Evolutionary conservation across 2,329 filamentous ascomycete species (phyloP).

Genomic region (Fusarium pilosicola): DNA sequence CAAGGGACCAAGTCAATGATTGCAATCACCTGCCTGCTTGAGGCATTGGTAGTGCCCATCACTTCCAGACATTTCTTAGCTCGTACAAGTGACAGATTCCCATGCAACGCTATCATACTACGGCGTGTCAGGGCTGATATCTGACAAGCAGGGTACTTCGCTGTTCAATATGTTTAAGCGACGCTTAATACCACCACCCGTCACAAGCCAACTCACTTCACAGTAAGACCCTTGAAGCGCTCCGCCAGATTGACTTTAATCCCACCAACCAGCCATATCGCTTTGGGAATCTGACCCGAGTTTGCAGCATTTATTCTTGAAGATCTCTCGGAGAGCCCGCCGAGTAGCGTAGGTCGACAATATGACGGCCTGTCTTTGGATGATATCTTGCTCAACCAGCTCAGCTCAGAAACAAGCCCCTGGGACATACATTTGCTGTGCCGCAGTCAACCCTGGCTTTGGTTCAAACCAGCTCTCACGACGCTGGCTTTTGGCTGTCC

Average conservation of each 20-base stretch:
- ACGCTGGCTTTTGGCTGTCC: background rate
- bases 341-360: background rate
- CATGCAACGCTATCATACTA: slow-evolving; percentile 34
- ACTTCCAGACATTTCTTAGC: slow-evolving; percentile 30
- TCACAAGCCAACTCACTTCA: slow-evolving; percentile 9
- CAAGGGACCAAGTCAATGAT: slow-evolving; percentile 6
- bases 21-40: slow-evolving; percentile 5
- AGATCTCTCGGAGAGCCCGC: slow-evolving; percentile 25
- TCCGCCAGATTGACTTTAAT: slow-evolving; percentile 26
- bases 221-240: slow-evolving; percentile 21
- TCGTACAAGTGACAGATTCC: slow-evolving; percentile 39
- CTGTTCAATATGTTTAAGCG: slow-evolving; percentile 24
- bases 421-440: slow-evolving; percentile 8
- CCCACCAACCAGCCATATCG: slow-evolving; percentile 21
- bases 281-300: slow-evolving; percentile 36
- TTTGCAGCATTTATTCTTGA: slow-evolving; percentile 15
- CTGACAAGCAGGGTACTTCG: slow-evolving; percentile 30
- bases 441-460: slow-evolving; percentile 15
- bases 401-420: slow-evolving; percentile 6
- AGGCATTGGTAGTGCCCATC: slow-evolving; percentile 15
- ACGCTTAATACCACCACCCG: background rate
- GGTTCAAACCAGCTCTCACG: background rate
- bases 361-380: slow-evolving; percentile 1
- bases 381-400: slow-evolving; percentile 5
- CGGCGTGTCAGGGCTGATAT: slow-evolving; percentile 24